A percentile compares a stretch with the other conserved stretches of the same genome.
Conservation (phyloP, 2,329 filamentous ascomycete species). For the Fusarium albosuccineum region DNA sequence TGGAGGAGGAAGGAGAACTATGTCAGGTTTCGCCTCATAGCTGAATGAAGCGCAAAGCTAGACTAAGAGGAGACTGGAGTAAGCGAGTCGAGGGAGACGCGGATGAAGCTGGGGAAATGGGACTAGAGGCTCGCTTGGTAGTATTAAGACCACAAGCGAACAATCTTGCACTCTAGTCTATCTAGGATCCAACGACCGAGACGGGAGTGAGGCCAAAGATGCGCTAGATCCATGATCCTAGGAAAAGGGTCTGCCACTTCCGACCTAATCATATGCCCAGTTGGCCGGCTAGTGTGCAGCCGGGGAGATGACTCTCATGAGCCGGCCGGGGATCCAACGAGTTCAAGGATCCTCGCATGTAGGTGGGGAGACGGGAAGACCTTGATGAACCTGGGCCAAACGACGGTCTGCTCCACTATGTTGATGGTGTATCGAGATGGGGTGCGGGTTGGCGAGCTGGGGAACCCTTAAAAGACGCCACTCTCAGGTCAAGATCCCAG, state of each 20-base stretch:
- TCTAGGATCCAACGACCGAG: background rate
- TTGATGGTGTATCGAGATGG: background rate
- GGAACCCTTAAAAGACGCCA: background rate
- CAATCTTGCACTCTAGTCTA: background rate
- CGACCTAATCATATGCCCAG: conserved; percentile 10
- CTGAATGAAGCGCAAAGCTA: background rate
- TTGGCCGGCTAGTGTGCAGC: too few relatives aligned
- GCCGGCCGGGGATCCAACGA: conserved; percentile 8
- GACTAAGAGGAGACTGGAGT: background rate
- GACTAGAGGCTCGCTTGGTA: background rate
- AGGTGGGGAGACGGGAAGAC: conserved; percentile 4
- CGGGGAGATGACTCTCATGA: conserved; percentile 11
- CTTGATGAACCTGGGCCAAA: conserved; percentile 8
- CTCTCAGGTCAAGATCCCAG: background rate
- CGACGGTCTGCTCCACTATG: background rate
- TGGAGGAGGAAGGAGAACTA: conserved; percentile 1
- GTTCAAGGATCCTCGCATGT: conserved; percentile 1
- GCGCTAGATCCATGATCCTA: too few relatives aligned
- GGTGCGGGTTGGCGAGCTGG: background rate
- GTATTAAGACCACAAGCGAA: background rate
- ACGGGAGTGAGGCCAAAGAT: conserved; percentile 6
- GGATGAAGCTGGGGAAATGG: conserved; percentile 18
- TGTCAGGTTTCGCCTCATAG: conserved; percentile 13
- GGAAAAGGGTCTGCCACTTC: background rate
- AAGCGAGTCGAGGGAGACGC: background rate